These are phyloP conservation scores for Macadamia tetraphylla DNA, from an alignment of 164 flowering plant genomes.

Conservation along the genomic window DNA sequence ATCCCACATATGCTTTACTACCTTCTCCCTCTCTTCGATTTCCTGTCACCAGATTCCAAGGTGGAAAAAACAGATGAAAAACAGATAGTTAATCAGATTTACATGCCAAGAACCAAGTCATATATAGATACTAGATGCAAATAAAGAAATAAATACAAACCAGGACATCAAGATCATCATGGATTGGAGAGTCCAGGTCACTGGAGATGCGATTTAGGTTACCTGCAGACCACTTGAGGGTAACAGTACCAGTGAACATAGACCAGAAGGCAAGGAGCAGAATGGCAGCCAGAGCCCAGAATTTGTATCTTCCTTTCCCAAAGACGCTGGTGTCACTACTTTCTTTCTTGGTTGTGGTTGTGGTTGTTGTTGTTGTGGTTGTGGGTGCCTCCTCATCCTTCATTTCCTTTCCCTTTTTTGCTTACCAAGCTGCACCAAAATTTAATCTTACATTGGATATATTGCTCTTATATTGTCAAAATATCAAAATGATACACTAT, in stretches of 20 bases:
- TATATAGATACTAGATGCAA: neutral
- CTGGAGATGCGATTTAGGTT: constrained; percentile 61
- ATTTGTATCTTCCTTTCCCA: constrained; percentile 80
- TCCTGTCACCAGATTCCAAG: constrained; percentile 41
- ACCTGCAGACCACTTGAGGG: constrained; percentile 90
- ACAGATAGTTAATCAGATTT: neutral
- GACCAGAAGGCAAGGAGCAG: constrained; percentile 93
- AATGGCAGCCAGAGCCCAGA: constrained; percentile 90
- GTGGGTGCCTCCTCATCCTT: constrained; percentile 73
- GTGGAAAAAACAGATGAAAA: neutral
- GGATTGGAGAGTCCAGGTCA: constrained; percentile 47
- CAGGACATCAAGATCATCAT: constrained; percentile 88
- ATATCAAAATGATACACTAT: too few species aligned
- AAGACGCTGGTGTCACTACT: constrained; percentile 38
- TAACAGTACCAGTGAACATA: constrained; percentile 90
- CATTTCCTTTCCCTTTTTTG: constrained; percentile 25
- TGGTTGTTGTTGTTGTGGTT: constrained; percentile 28
- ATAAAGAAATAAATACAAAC: constrained; percentile 22
- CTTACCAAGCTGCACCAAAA: too few species aligned
- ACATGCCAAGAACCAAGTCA: constrained; percentile 3
- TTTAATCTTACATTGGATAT: too few species aligned
- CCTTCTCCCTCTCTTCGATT: constrained; percentile 97
- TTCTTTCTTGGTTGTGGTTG: constrained; percentile 34
- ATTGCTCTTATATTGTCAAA: too few species aligned
- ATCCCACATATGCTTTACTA: constrained; percentile 99